A percentile compares a stretch with the other conserved stretches of the same genome.
Conservation (phyloP, 2,329 filamentous ascomycete genomes). For the Emergomyces africanus region DNA sequence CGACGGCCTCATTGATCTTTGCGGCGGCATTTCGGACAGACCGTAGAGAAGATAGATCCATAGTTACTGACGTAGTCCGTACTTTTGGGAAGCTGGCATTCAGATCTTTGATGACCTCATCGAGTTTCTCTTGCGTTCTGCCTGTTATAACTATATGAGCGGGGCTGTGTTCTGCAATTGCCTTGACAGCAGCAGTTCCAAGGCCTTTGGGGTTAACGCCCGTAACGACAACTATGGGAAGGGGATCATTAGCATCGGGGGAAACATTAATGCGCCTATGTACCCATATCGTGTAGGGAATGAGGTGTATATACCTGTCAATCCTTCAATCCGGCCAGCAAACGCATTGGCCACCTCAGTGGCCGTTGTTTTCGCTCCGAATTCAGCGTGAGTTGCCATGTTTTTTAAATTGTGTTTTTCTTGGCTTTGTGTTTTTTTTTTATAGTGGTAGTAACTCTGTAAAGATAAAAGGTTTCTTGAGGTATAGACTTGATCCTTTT, state of each 20-base stretch:
- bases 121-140: conserved; percentile 22
- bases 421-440: neutral
- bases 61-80: neutral
- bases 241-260: neutral
- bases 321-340: conserved; percentile 11
- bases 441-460: neutral
- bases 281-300: too few species aligned
- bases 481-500: neutral
- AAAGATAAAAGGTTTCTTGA: neutral
- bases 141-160: conserved; percentile 26
- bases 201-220: conserved; percentile 25
- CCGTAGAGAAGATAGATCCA: conserved; percentile 20
- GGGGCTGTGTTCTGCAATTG: conserved; percentile 21
- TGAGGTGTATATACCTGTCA: conserved; percentile 7
- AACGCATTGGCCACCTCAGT: conserved; percentile 22
- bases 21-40: conserved; percentile 16
- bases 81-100: conserved; percentile 1
- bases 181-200: conserved; percentile 21
- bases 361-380: conserved; percentile 22
- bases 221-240: conserved; percentile 25
- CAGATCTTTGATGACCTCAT: conserved; percentile 16
- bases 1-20: conserved; percentile 10
- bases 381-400: conserved; percentile 26
- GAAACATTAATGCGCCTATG: neutral
- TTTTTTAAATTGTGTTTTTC: too few species aligned